A percentile compares a stretch with the other conserved stretches of the same genome.
phyloP scores from a whole-genome alignment of 1,139 yeast species.

The Suhomyces atakaporum region DNA sequence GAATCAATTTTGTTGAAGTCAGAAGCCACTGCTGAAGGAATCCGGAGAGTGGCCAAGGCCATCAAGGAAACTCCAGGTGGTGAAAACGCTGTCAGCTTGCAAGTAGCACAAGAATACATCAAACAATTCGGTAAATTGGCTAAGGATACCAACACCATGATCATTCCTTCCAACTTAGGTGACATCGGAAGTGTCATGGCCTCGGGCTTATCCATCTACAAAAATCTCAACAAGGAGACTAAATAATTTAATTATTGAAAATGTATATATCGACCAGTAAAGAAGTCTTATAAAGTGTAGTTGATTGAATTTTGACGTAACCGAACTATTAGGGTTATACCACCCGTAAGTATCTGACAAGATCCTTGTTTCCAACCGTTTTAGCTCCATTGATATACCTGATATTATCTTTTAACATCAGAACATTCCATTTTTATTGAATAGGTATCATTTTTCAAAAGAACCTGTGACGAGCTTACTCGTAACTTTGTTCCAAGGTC shows the following conservation, averaged over 20 bases:
- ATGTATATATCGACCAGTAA: neutral
- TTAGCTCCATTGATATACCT: too few species aligned
- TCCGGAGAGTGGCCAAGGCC: conserved; percentile 64
- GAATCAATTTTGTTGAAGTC: conserved; percentile 68
- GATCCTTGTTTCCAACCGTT: too few species aligned
- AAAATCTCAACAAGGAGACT: conserved; percentile 41
- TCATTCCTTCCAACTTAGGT: conserved; percentile 74
- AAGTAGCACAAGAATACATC: conserved; percentile 82
- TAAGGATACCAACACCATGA: conserved; percentile 76
- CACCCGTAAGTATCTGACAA: too few species aligned
- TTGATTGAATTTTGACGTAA: too few species aligned
- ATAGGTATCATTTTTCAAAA: too few species aligned
- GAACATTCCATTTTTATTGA: too few species aligned
- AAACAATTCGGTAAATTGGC: conserved; percentile 82
- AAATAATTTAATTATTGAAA: neutral
- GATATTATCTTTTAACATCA: too few species aligned
- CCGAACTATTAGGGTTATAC: too few species aligned
- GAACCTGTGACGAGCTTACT: too few species aligned
- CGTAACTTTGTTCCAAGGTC: too few species aligned
- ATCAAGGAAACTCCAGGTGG: conserved; percentile 72
- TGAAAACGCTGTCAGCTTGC: conserved; percentile 71
- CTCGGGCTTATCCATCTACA: conserved; percentile 71
- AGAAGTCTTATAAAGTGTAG: too few species aligned
- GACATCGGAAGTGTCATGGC: conserved; percentile 78
- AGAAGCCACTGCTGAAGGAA: conserved; percentile 76